These are phyloP conservation scores for Stemphylium vesicarium DNA, from an alignment of 2,329 filamentous ascomycete species.

Conservation along the genomic window DNA sequence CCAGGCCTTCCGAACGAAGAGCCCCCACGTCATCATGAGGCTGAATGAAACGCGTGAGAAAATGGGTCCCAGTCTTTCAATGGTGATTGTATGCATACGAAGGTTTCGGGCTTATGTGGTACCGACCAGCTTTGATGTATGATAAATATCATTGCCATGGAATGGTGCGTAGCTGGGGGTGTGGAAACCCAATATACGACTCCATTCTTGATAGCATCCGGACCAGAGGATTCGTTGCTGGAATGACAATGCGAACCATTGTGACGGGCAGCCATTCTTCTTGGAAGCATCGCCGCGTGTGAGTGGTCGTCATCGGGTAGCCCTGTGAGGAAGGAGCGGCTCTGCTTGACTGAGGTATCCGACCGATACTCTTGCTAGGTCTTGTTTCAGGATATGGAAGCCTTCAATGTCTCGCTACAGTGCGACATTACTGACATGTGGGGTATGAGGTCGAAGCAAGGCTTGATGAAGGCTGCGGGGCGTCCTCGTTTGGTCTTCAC, in stretches of 20 bases:
- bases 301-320: no score
- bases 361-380: no score
- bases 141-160: conserved; percentile 1
- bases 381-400: no score
- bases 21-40: background rate
- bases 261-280: no score
- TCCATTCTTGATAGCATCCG: no score
- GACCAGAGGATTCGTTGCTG: no score
- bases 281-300: no score
- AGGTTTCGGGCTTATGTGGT: background rate
- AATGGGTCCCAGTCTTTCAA: background rate
- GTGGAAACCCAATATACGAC: background rate
- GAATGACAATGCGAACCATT: no score
- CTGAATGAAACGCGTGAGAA: background rate
- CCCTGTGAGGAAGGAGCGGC: no score
- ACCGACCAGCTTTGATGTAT: background rate
- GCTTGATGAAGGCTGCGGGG: conserved; percentile 12
- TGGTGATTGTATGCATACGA: background rate
- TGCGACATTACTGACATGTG: no score
- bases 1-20: background rate
- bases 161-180: background rate
- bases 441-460: conserved; percentile 18
- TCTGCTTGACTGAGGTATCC: no score
- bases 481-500: conserved; percentile 8
- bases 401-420: no score